Evolutionary conservation across 768 basidiomycete species (phyloP).

Genomic region (Xerocomus potaroensis): DNA sequence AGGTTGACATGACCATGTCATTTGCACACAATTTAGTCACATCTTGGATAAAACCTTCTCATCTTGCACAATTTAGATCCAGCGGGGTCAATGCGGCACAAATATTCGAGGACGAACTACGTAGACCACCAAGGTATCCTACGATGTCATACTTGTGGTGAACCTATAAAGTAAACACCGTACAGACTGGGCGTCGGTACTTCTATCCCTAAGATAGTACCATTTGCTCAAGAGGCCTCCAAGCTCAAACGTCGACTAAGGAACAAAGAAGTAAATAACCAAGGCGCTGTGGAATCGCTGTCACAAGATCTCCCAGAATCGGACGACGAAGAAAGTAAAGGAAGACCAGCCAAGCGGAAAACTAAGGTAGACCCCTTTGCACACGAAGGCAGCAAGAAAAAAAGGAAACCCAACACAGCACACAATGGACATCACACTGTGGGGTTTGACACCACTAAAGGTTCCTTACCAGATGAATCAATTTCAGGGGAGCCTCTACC

Average conservation of each 20-base stretch:
- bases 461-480: not conserved
- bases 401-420: constrained; percentile 36
- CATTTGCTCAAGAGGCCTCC: constrained; percentile 49
- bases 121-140: constrained; percentile 62
- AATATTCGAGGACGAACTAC: constrained; percentile 64
- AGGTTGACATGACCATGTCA: constrained; percentile 77
- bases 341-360: constrained; percentile 57
- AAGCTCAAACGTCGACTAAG: constrained; percentile 58
- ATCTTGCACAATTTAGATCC: constrained; percentile 36
- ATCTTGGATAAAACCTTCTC: constrained; percentile 67
- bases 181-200: constrained; percentile 74
- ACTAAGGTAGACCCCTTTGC: constrained; percentile 55
- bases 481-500: not conserved
- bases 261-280: constrained; percentile 46
- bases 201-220: constrained; percentile 45
- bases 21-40: constrained; percentile 68
- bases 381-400: constrained; percentile 35
- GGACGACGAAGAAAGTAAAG: constrained; percentile 55
- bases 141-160: not conserved
- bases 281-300: constrained; percentile 35
- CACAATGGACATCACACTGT: not conserved
- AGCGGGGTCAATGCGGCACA: constrained; percentile 35
- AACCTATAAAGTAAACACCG: constrained; percentile 5
- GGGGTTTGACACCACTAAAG: too few relatives aligned
- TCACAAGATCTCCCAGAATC: constrained; percentile 23